phyloP scores from a whole-genome alignment of 2,329 filamentous ascomycete genomes.

The Ilyonectria mors-panacis region DNA sequence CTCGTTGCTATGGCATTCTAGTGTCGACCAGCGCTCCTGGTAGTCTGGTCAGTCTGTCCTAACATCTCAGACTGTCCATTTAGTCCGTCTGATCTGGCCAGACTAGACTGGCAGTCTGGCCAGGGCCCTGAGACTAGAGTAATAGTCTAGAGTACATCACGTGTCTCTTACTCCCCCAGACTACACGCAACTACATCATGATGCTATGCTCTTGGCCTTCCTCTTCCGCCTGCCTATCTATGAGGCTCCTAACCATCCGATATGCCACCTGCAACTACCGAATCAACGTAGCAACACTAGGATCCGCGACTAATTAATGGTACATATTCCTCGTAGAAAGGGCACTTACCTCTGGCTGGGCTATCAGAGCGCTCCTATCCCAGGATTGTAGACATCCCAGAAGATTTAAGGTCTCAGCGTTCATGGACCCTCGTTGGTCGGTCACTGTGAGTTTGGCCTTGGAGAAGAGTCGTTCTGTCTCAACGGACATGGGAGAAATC shows the following conservation, averaged over 20 bases:
- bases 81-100: not conserved
- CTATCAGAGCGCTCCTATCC: too few species aligned
- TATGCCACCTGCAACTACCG: not conserved
- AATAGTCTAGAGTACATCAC: not conserved
- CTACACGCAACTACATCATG: too few species aligned
- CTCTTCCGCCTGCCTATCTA: conserved; percentile 4
- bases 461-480: too few species aligned
- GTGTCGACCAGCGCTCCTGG: too few species aligned
- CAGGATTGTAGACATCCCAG: too few species aligned
- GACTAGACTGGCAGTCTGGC: conserved; percentile 3
- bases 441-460: not conserved
- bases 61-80: conserved; percentile 1
- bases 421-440: not conserved
- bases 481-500: too few species aligned
- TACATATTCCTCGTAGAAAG: not conserved
- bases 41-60: not conserved
- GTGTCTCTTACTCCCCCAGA: not conserved
- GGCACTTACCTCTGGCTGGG: not conserved
- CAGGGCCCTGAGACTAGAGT: not conserved
- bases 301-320: not conserved
- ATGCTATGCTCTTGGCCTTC: not conserved
- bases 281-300: conserved; percentile 5
- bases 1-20: conserved; percentile 17
- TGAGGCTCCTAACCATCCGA: not conserved
- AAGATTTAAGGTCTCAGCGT: not conserved